A percentile compares a stretch with the other conserved stretches of the same genome.
These are phyloP conservation scores for Curvularia spicifera DNA, from an alignment of 2,329 filamentous ascomycete species.

Conservation along the genomic window DNA sequence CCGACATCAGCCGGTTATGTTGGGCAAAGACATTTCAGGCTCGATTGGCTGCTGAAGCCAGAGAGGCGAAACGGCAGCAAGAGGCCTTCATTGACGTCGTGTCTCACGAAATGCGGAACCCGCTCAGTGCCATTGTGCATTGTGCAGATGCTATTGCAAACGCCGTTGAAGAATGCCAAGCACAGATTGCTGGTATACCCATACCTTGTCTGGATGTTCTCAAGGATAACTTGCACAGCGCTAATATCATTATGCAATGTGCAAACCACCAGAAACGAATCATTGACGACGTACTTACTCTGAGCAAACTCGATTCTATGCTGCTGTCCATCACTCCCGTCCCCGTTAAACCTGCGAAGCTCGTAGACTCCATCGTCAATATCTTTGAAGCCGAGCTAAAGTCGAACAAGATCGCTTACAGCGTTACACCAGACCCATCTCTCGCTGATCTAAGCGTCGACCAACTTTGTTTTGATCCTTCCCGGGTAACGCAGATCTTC, in stretches of 20 bases:
- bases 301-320: slow-evolving; percentile 55
- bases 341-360: slow-evolving; percentile 45
- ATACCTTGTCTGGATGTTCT: slow-evolving; percentile 34
- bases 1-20: slow-evolving; percentile 50
- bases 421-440: slow-evolving; percentile 46
- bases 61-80: slow-evolving; percentile 49
- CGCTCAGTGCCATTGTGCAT: slow-evolving; percentile 53
- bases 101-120: slow-evolving; percentile 56
- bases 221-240: slow-evolving; percentile 43
- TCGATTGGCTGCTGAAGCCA: slow-evolving; percentile 46
- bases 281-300: slow-evolving; percentile 56
- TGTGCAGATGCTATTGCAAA: slow-evolving; percentile 53
- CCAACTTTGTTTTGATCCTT: slow-evolving; percentile 52
- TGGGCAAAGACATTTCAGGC: slow-evolving; percentile 50
- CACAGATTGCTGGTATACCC: slow-evolving; percentile 31
- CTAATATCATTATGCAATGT: slow-evolving; percentile 55
- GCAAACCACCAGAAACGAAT: slow-evolving; percentile 57
- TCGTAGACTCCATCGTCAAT: slow-evolving; percentile 46
- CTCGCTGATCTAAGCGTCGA: slow-evolving; percentile 47
- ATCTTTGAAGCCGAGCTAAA: slow-evolving; percentile 51
- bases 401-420: slow-evolving; percentile 39
- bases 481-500: slow-evolving; percentile 69
- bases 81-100: slow-evolving; percentile 51
- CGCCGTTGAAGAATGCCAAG: slow-evolving; percentile 41
- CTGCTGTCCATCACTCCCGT: slow-evolving; percentile 53